Conservation (phyloP, 2,329 filamentous ascomycete species). For the Pseudocercospora musae region DNA sequence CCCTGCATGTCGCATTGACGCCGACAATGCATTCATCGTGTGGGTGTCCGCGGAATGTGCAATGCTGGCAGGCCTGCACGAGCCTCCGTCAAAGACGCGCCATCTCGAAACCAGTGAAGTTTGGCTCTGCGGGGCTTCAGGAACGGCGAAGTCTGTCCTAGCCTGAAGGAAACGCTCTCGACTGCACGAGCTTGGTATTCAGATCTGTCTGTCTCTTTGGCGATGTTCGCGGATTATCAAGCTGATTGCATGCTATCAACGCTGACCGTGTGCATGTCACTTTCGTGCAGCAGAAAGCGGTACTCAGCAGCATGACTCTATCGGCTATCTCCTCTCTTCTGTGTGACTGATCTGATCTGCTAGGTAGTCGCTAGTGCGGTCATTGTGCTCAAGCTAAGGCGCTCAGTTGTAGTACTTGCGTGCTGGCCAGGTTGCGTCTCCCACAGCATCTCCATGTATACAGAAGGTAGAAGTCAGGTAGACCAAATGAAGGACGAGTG, state of each 20-base stretch:
- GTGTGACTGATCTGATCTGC: slow-evolving; percentile 24
- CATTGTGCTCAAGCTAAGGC: slow-evolving; percentile 29
- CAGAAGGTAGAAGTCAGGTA: slow-evolving; percentile 15
- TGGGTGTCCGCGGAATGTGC: background rate
- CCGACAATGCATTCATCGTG: background rate
- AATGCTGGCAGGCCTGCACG: slow-evolving; percentile 3
- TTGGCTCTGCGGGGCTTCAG: slow-evolving; percentile 13
- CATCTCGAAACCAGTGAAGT: slow-evolving; percentile 12
- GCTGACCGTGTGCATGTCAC: slow-evolving; percentile 13
- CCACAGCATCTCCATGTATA: slow-evolving; percentile 14
- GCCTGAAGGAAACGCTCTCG: slow-evolving; percentile 12
- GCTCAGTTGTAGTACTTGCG: slow-evolving; percentile 23
- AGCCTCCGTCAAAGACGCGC: background rate
- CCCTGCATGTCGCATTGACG: background rate
- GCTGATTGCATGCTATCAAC: slow-evolving; percentile 27
- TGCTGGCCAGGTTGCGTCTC: slow-evolving; percentile 17
- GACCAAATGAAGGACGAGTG: slow-evolving; percentile 13
- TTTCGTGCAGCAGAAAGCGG: slow-evolving; percentile 17
- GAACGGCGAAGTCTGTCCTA: slow-evolving; percentile 21
- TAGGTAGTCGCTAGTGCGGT: slow-evolving; percentile 23
- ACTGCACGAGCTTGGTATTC: slow-evolving; percentile 12
- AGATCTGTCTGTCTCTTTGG: slow-evolving; percentile 15
- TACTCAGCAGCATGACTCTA: slow-evolving; percentile 26
- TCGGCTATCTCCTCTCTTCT: slow-evolving; percentile 28
- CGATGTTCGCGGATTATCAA: slow-evolving; percentile 17